phyloP scores from a whole-genome alignment of 257 asterid species.

The Thymus quinquecostatus region DNA sequence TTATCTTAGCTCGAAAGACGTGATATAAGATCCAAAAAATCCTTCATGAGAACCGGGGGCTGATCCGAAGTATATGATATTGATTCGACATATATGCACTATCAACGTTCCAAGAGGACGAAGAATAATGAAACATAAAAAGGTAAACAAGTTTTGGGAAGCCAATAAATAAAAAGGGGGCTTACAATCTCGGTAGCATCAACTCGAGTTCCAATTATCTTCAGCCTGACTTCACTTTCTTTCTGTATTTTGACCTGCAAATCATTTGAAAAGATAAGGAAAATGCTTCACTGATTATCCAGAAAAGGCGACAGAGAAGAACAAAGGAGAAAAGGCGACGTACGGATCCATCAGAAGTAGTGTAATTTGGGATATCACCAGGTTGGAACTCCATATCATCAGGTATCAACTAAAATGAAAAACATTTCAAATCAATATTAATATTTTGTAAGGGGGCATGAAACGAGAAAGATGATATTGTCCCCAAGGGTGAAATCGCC shows the following conservation, averaged over 20 bases:
- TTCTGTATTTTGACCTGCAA: slow-evolving; percentile 61
- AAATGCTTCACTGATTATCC: slow-evolving; percentile 3
- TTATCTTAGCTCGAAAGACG: neutral
- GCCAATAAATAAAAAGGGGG: slow-evolving; percentile 19
- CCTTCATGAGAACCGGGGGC: neutral
- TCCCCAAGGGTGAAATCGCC: neutral
- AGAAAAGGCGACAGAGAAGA: slow-evolving; percentile 1
- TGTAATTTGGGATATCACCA: slow-evolving; percentile 89
- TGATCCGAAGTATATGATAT: neutral
- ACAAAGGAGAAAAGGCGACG: slow-evolving; percentile 13
- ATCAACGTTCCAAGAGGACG: neutral
- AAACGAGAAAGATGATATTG: neutral
- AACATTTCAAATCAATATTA: neutral
- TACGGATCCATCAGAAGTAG: slow-evolving; percentile 90
- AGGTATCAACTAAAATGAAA: slow-evolving; percentile 68
- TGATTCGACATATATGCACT: neutral
- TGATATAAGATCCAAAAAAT: neutral
- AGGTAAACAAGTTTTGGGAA: neutral
- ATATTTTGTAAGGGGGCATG: neutral
- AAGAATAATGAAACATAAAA: neutral
- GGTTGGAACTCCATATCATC: slow-evolving; percentile 98
- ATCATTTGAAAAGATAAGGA: slow-evolving; percentile 23
- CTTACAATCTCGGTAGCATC: slow-evolving; percentile 92
- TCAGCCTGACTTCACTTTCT: slow-evolving; percentile 66
- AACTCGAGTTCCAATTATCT: slow-evolving; percentile 67